These are phyloP conservation scores for Euphorbia peplus DNA, from an alignment of 345 rosid species.

Conservation along the genomic window DNA sequence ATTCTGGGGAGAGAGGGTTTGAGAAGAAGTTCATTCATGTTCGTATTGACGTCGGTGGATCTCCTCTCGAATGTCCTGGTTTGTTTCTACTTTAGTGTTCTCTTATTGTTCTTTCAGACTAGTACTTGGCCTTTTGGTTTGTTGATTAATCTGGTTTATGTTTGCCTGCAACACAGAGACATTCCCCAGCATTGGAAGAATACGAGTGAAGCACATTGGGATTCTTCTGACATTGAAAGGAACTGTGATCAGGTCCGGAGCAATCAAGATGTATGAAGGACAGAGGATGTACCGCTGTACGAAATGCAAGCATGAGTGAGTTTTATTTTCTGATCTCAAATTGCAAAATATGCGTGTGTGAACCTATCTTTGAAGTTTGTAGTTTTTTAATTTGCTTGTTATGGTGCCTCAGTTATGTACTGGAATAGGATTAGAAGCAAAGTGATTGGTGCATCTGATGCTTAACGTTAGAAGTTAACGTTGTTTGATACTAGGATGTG, in stretches of 20 bases:
- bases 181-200: slow-evolving; percentile 76
- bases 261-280: slow-evolving; percentile 92
- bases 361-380: slow-evolving; percentile 1
- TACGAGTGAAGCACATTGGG: slow-evolving; percentile 83
- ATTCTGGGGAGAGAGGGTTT: slow-evolving; percentile 41
- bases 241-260: slow-evolving; percentile 82
- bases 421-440: neutral
- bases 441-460: neutral
- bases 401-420: neutral
- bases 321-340: slow-evolving; percentile 2
- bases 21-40: slow-evolving; percentile 82
- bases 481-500: too few relatives aligned
- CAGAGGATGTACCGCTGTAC: slow-evolving; percentile 74
- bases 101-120: neutral
- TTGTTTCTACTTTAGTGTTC: slow-evolving; percentile 12
- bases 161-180: slow-evolving; percentile 45
- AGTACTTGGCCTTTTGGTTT: neutral
- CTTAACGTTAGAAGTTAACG: neutral
- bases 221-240: slow-evolving; percentile 81
- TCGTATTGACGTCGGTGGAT: slow-evolving; percentile 69
- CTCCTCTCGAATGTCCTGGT: slow-evolving; percentile 84
- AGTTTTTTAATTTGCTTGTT: neutral
- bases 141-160: neutral
- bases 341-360: neutral
- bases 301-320: slow-evolving; percentile 75